phyloP scores from a whole-genome alignment of 768 basidiomycete genomes.

The Suillus paluster region DNA sequence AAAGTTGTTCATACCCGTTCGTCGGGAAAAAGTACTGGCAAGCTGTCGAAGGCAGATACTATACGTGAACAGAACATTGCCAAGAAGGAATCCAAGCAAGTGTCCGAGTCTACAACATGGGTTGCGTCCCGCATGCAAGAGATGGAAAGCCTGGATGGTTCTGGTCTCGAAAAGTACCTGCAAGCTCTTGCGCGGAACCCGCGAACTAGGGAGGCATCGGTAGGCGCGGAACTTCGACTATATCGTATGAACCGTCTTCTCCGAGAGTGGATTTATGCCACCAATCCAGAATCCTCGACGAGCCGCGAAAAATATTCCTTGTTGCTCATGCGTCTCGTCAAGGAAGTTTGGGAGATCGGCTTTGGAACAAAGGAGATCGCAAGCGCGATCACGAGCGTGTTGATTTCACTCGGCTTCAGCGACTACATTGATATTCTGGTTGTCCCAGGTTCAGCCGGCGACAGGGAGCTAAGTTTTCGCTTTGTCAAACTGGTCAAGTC shows the following conservation, averaged over 20 bases:
- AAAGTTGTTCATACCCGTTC: conserved; percentile 21
- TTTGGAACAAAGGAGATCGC: conserved; percentile 34
- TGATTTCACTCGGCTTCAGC: conserved; percentile 53
- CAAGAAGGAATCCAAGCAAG: conserved; percentile 47
- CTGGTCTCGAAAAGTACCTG: conserved; percentile 37
- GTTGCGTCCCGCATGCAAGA: conserved; percentile 53
- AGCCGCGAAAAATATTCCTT: conserved; percentile 52
- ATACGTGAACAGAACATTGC: conserved; percentile 50
- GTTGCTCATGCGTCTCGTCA: conserved; percentile 51
- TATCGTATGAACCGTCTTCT: conserved; percentile 59
- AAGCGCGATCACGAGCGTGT: conserved; percentile 42
- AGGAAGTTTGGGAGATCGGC: conserved; percentile 44
- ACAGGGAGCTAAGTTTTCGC: conserved; percentile 49
- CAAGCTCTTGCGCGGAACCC: conserved; percentile 50
- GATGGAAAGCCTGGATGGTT: conserved; percentile 36
- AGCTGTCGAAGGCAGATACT: conserved; percentile 41
- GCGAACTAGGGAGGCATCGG: conserved; percentile 44
- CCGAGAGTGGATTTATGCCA: conserved; percentile 54
- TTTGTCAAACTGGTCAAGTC: conserved; percentile 60
- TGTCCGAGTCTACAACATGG: conserved; percentile 51
- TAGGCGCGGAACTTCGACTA: conserved; percentile 55
- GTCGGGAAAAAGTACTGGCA: conserved; percentile 32
- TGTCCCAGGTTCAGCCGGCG: conserved; percentile 17
- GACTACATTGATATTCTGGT: conserved; percentile 37
- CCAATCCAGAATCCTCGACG: conserved; percentile 37